Conservation (phyloP, 2,329 filamentous ascomycete genomes). For the Alternaria incomplexa region DNA sequence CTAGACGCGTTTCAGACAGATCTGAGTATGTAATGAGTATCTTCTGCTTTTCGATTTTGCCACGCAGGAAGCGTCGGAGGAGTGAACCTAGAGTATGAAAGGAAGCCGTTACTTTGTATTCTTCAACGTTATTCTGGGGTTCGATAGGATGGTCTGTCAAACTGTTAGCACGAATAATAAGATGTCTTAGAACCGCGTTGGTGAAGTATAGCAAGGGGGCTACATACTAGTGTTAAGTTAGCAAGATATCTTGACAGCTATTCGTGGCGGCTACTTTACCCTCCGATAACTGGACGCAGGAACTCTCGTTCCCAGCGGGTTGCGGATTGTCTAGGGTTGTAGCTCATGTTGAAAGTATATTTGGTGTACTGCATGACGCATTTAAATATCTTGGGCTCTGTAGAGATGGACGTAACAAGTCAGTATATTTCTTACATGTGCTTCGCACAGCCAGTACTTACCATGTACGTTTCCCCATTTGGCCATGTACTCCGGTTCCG, state of each 20-base stretch:
- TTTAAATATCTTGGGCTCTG: conserved; percentile 42
- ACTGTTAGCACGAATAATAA: background rate
- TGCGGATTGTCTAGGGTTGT: conserved; percentile 33
- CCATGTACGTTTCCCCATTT: conserved; percentile 40
- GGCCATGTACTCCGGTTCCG: conserved; percentile 23
- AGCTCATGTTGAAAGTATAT: conserved; percentile 44
- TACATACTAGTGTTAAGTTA: background rate
- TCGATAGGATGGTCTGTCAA: conserved; percentile 26
- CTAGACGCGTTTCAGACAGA: conserved; percentile 43
- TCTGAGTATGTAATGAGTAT: conserved; percentile 41
- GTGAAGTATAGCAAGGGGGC: background rate
- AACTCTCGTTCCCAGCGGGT: conserved; percentile 35
- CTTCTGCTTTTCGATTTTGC: conserved; percentile 32
- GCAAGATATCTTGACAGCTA: background rate
- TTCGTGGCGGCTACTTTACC: background rate
- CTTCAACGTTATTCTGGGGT: conserved; percentile 24
- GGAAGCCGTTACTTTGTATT: conserved; percentile 41
- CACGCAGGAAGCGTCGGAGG: conserved; percentile 44
- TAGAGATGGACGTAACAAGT: background rate
- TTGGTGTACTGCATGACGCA: conserved; percentile 46
- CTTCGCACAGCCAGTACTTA: background rate
- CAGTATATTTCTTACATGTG: background rate
- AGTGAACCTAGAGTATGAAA: conserved; percentile 45
- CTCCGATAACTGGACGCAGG: conserved; percentile 34
- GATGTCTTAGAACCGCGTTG: background rate